Conservation (phyloP, 2,329 filamentous ascomycete species). For the Arthrobotrys sinensis region DNA sequence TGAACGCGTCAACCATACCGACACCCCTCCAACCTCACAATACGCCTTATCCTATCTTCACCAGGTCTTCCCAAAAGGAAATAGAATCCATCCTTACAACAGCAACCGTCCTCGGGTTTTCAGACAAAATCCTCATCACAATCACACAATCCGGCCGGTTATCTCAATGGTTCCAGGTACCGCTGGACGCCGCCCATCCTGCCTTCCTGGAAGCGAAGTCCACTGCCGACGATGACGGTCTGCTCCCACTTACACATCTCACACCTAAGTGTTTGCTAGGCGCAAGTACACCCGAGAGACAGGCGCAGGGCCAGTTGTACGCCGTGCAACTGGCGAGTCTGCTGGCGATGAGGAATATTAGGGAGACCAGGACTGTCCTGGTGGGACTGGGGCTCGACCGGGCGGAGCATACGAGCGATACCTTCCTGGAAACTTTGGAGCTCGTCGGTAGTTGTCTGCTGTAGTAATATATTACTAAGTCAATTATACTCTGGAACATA, state of each 20-base stretch:
- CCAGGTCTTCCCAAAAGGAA: slow-evolving; percentile 27
- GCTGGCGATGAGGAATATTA: slow-evolving; percentile 79
- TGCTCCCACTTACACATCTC: slow-evolving; percentile 84
- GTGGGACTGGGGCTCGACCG: slow-evolving; percentile 74
- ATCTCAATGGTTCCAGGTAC: slow-evolving; percentile 92
- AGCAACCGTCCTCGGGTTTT: slow-evolving; percentile 80
- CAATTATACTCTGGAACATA: slow-evolving; percentile 4
- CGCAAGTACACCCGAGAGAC: slow-evolving; percentile 82
- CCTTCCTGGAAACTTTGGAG: slow-evolving; percentile 72
- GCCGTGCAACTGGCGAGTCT: slow-evolving; percentile 90
- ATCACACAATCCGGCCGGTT: slow-evolving; percentile 87
- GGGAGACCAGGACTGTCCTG: slow-evolving; percentile 74
- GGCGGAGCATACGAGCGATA: slow-evolving; percentile 64
- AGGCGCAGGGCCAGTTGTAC: slow-evolving; percentile 88
- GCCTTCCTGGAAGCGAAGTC: slow-evolving; percentile 73
- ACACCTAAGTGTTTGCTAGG: slow-evolving; percentile 90
- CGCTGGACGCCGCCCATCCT: slow-evolving; percentile 78
- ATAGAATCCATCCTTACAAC: slow-evolving; percentile 80
- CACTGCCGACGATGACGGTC: slow-evolving; percentile 69
- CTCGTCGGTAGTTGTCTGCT: slow-evolving; percentile 73
- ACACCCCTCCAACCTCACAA: slow-evolving; percentile 48
- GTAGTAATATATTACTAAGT: slow-evolving; percentile 24
- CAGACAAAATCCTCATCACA: slow-evolving; percentile 91
- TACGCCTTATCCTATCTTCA: slow-evolving; percentile 60
- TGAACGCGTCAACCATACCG: slow-evolving; percentile 56